Evolutionary conservation across 768 basidiomycete species (phyloP), one percentile per base, ranked within the genome.

Genomic region (Thelephora ganbajun): DNA sequence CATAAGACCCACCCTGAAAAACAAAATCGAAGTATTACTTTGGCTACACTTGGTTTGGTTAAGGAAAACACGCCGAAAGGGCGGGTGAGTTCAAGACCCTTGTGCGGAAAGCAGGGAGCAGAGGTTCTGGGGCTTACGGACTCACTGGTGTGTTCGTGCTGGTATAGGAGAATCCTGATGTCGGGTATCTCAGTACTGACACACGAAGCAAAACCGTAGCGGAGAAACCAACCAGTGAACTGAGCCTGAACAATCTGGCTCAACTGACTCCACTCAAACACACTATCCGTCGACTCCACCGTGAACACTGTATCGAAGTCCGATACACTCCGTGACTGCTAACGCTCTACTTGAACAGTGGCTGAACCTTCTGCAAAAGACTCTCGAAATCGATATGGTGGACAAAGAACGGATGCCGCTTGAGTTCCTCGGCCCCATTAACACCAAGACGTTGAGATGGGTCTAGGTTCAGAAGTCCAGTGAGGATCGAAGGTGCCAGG

Each of bases 261-360:
- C 45, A 98, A 66, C 54, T 91, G 90, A n/a, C 89, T 91, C 51
- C 86, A 87, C 59, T 96, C 92, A 6, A 97, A 93, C 50, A 88
- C 90, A 53, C 89, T 93, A 64, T 98, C 94, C 41, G 91, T 68
- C 18, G 94, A 88, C 11, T 78, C 86, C 63, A 97, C 94, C 2
- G 94, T 97, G 62, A 98, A 98, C 9, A 86, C 80, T 20, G 84
- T 87, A 57, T 89, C 86, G 54, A 88, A 89, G 62, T 88, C 86
- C 5, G 83, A 84, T 35, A 87, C 85, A 59, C 86, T 45, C 87
- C 83, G 16, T 85, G 85, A 57, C 81, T 80, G 4, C 79, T 70
- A 33, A 98, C 94, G 52, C 84, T 91, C 9, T 94, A 94, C 65
- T 98, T 98, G 77, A 97, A 97, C 19, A 94, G 94, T 2, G 94